Evolutionary conservation across 345 rosid species (phyloP).

Genomic region (Eucalyptus leucophloia): DNA sequence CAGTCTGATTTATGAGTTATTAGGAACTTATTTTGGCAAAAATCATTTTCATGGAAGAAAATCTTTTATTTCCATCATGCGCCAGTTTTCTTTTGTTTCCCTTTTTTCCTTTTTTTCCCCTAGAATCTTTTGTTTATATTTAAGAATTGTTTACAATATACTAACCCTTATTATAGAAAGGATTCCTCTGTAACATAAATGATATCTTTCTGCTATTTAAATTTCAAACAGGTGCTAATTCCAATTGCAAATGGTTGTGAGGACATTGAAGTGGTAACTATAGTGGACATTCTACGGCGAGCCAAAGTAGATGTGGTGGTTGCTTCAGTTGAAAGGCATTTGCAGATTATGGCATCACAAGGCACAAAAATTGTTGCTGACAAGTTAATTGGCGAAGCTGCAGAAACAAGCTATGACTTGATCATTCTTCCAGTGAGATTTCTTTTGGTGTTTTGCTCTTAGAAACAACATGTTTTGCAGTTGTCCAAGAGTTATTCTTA

Average conservation of each 20-base stretch:
- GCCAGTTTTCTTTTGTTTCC: background rate
- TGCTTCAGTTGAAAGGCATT: slow-evolving; percentile 69
- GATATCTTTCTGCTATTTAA: background rate
- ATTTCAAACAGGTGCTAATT: slow-evolving; percentile 53
- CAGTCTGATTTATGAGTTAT: background rate
- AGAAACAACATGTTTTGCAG: background rate
- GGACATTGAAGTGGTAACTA: slow-evolving; percentile 62
- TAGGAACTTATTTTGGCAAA: background rate
- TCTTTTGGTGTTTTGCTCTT: background rate
- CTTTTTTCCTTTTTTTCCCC: background rate
- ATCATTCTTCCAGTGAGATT: slow-evolving; percentile 69
- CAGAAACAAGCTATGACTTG: slow-evolving; percentile 46
- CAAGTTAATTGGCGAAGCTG: slow-evolving; percentile 51
- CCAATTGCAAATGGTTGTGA: slow-evolving; percentile 87
- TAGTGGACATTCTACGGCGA: slow-evolving; percentile 62
- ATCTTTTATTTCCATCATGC: background rate
- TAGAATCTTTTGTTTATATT: background rate
- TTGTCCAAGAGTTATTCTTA: background rate
- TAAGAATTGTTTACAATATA: background rate
- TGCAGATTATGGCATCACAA: slow-evolving; percentile 50
- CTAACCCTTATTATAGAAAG: background rate
- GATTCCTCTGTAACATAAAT: background rate
- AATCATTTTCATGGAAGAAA: background rate
- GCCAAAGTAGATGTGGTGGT: slow-evolving; percentile 76
- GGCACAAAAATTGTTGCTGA: slow-evolving; percentile 77